A percentile compares a stretch with the other conserved stretches of the same genome.
phyloP scores from a whole-genome alignment of 2,329 filamentous ascomycete species.

The Trichophyton mentagrophytes region DNA sequence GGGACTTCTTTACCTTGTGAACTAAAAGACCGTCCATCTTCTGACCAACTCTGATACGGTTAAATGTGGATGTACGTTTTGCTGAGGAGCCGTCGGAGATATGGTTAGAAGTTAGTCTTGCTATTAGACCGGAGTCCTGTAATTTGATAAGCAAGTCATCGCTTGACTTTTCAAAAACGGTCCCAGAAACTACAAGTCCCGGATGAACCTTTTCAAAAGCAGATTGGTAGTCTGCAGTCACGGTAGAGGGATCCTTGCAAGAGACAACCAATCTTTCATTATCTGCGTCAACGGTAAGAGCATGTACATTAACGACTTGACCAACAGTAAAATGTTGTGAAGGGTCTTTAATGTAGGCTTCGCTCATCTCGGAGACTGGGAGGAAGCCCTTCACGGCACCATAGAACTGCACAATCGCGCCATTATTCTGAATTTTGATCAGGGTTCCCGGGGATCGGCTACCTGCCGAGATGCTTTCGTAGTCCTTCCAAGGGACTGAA shows the following conservation, averaged over 20 bases:
- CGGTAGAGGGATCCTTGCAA: constrained; percentile 75
- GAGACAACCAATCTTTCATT: constrained; percentile 67
- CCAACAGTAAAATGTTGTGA: constrained; percentile 78
- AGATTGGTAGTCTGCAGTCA: constrained; percentile 61
- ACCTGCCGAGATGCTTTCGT: constrained; percentile 59
- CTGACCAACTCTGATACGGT: constrained; percentile 74
- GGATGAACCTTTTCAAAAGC: constrained; percentile 61
- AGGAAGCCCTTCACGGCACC: constrained; percentile 72
- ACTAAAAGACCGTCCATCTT: constrained; percentile 70
- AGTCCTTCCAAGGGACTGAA: constrained; percentile 61
- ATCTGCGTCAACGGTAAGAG: constrained; percentile 65
- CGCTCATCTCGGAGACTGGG: constrained; percentile 93
- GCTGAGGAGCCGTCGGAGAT: constrained; percentile 71
- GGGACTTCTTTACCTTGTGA: constrained; percentile 70
- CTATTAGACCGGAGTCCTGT: constrained; percentile 59
- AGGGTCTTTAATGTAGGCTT: constrained; percentile 84
- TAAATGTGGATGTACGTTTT: constrained; percentile 64
- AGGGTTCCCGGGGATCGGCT: constrained; percentile 77
- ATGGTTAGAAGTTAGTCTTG: constrained; percentile 62
- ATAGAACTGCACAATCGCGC: constrained; percentile 88
- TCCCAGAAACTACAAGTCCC: constrained; percentile 63
- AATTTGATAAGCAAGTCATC: constrained; percentile 69
- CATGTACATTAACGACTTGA: constrained; percentile 81
- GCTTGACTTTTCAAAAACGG: constrained; percentile 67
- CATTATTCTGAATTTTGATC: constrained; percentile 61